These are phyloP conservation scores for Mycosphaerella sp. DNA, from an alignment of 2,329 filamentous ascomycete species.

Conservation along the genomic window DNA sequence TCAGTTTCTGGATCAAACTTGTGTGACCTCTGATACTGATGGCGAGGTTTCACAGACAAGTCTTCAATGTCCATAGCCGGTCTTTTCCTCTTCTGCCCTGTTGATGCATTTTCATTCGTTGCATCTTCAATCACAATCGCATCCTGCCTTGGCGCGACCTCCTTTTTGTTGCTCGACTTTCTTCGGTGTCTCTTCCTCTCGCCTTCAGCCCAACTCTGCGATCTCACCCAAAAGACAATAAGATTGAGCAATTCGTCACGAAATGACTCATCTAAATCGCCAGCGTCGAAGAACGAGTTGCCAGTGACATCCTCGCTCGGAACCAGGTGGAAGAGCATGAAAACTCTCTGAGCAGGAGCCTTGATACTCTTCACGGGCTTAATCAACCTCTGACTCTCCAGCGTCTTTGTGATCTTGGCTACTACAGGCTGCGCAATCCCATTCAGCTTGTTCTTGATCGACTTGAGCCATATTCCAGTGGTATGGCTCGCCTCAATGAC, in stretches of 20 bases:
- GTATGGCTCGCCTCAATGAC: constrained; percentile 79
- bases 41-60: background rate
- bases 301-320: constrained; percentile 88
- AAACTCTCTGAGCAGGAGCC: constrained; percentile 87
- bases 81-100: constrained; percentile 28
- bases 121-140: constrained; percentile 8
- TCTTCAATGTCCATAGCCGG: background rate
- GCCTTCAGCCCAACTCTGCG: constrained; percentile 62
- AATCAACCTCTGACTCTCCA: constrained; percentile 77
- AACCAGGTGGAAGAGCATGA: constrained; percentile 78
- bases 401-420: constrained; percentile 72
- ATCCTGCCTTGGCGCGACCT: constrained; percentile 1
- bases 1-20: constrained; percentile 19
- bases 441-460: constrained; percentile 63
- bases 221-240: constrained; percentile 67
- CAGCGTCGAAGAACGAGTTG: constrained; percentile 90
- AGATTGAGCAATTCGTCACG: constrained; percentile 69
- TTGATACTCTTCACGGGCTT: constrained; percentile 88
- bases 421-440: constrained; percentile 76
- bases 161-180: constrained; percentile 7
- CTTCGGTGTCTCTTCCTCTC: constrained; percentile 22
- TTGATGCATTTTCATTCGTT: constrained; percentile 4
- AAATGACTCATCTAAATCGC: constrained; percentile 81
- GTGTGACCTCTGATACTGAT: constrained; percentile 23
- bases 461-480: constrained; percentile 86